A percentile compares a stretch with the other conserved stretches of the same genome.
Evolutionary conservation across 768 basidiomycete species (phyloP).

Genomic region (Leccinum longicurvipes): DNA sequence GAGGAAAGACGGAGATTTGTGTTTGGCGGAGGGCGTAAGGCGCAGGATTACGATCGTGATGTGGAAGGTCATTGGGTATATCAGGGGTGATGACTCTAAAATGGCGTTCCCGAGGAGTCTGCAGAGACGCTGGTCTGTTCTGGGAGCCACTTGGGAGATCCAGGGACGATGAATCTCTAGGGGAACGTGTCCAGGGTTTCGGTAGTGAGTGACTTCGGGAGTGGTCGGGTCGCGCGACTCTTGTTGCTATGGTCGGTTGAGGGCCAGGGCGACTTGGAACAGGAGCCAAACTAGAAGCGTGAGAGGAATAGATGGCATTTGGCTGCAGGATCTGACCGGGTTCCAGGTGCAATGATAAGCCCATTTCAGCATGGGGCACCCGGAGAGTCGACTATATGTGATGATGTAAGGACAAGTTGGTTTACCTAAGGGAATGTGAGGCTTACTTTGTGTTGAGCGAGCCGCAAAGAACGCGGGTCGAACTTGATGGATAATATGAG

Average conservation of each 20-base stretch:
- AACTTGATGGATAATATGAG: slow-evolving; percentile 17
- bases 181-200: neutral
- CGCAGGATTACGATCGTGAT: slow-evolving; percentile 8
- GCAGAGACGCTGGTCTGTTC: slow-evolving; percentile 4
- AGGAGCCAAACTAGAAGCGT: neutral
- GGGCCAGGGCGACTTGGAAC: slow-evolving; percentile 2
- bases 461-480: slow-evolving; percentile 4
- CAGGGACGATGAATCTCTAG: neutral
- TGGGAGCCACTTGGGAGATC: neutral
- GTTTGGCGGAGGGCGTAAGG: slow-evolving; percentile 14
- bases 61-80: slow-evolving; percentile 3
- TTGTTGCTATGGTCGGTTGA: slow-evolving; percentile 1
- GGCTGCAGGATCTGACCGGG: slow-evolving; percentile 58
- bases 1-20: slow-evolving; percentile 19
- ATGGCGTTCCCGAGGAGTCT: slow-evolving; percentile 15
- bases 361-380: slow-evolving; percentile 13
- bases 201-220: slow-evolving; percentile 14
- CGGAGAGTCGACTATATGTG: slow-evolving; percentile 9
- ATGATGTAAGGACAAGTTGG: slow-evolving; percentile 9
- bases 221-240: slow-evolving; percentile 5
- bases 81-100: slow-evolving; percentile 8
- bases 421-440: neutral
- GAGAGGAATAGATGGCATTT: slow-evolving; percentile 14
- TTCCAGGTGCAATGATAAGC: slow-evolving; percentile 47
- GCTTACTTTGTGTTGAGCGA: slow-evolving; percentile 19